Base-by-base conservation (phyloP, 345 rosid species). In the Xanthoceras sorbifolium region DNA sequence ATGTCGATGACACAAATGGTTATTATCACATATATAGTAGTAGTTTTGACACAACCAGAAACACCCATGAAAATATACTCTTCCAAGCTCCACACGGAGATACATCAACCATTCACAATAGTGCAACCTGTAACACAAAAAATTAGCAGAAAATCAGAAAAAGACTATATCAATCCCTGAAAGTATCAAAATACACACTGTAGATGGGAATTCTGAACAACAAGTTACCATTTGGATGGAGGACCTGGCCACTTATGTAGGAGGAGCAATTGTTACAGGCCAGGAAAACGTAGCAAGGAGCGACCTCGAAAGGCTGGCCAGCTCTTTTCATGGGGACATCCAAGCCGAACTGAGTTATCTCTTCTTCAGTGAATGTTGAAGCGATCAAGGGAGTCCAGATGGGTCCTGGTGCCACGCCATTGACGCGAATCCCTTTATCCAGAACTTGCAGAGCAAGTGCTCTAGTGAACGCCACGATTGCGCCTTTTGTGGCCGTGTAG, bases 181-280 rank as follows among this genome's bases (percentile, higher is more conserved):
- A n/a, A n/a, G n/a, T n/a, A n/a, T n/a, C n/a, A n/a, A n/a, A n/a
- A n/a, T n/a, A n/a, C n/a, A n/a, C n/a, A n/a, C n/a, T n/a, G n/a
- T n/a, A n/a, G n/a, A n/a, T n/a, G n/a, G n/a, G n/a, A n/a, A n/a
- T n/a, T n/a, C n/a, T n/a, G n/a, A 66, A 3, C 0, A 50, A 6
- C 1, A 48, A 18, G 81, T 38, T 0, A 89, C 92, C 93, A 57
- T 92, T 94, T 0, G 97, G 98, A 82, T 92, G 97, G 55, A 92
- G 87, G 75, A 91, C 87, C 78, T 89, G 97, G 76, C 97, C 97
- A 1, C 86, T 86, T 7, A 87, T 86, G 87, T 94, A 94, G 67
- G 98, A 90, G 14, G 98, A 94, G 87, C 91, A 91, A 7, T 85
- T 82, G 81, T 91, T 89, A 69, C 89, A 91, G 4, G 94, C 97